Evolutionary conservation across 257 asterid species (phyloP), one percentile per base, ranked within the genome.

Genomic region (Henckelia pumila): DNA sequence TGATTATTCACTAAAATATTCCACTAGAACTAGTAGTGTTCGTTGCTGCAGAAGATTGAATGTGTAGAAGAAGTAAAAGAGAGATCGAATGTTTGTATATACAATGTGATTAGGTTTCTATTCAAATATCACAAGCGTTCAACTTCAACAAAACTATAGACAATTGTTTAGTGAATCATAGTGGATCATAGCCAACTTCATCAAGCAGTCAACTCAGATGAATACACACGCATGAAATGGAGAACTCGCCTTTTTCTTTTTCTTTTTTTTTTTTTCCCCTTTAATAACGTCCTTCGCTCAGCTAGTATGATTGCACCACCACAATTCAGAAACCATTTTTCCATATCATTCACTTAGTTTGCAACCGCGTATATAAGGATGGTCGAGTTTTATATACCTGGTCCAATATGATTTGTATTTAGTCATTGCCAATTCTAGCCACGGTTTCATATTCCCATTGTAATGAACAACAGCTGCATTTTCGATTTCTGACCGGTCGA

Each of bases 361-460:
- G 82, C 97, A 93, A 77, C 77, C 73, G 44, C 82, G 89, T 61
- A 88, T 64, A 56, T 84, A 88, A 23, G 95, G 96, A 73, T 93
- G 97, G 73, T 93, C 92, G 53, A 69, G 84, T 71, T 86, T 93
- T 69, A 93, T 80, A 69, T 90, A 90, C 83, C 82, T 93, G 28
- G 86, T 84, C 97, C 97, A 90, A 79, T 86, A 90, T 4, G 95
- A 76, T 75, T 84, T 86, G 79, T 93, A 90, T 90, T 83, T 90
- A 0, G 92, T 84, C 95, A 93, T 86, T 56, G 95, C 99, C 88
- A 93, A 69, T 74, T 93, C 99, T 65, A 93, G 79, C 96, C 99
- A 93, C 6, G 99, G 99, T 74, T 93, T 93, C 97, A 93, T 90
- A 86, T 93, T 93, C 78, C 99, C 99, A 3, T 93, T 93, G 67